Evolutionary conservation across 2,329 filamentous ascomycete genomes (phyloP).

Genomic region (Colletotrichum spinosum): DNA sequence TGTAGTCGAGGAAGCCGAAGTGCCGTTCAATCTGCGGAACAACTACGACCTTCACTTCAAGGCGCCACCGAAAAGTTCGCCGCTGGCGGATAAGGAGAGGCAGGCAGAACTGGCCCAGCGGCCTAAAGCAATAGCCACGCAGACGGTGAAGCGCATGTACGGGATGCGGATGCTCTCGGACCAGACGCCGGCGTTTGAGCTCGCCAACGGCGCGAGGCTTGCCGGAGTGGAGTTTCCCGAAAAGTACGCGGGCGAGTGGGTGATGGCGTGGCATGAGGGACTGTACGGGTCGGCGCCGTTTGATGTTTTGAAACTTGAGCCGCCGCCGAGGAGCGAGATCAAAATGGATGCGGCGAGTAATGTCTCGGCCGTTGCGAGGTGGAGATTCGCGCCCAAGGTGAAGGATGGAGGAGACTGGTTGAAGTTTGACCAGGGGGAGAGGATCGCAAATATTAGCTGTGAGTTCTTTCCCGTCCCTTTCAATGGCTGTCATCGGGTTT

Average conservation of each 20-base stretch:
- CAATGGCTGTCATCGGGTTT: background rate
- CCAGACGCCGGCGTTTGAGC: constrained; percentile 57
- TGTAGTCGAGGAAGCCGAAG: constrained; percentile 57
- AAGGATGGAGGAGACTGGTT: constrained; percentile 60
- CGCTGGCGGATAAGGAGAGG: constrained; percentile 54
- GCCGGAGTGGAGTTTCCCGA: constrained; percentile 63
- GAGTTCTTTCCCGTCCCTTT: constrained; percentile 44
- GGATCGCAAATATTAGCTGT: constrained; percentile 73
- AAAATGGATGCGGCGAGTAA: constrained; percentile 59
- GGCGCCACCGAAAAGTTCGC: constrained; percentile 45
- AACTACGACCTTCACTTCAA: constrained; percentile 66
- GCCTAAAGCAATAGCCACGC: constrained; percentile 58
- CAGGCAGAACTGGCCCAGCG: constrained; percentile 52
- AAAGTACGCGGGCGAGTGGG: constrained; percentile 67
- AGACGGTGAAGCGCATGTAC: constrained; percentile 60
- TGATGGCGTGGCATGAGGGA: constrained; percentile 68
- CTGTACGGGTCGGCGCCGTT: constrained; percentile 61
- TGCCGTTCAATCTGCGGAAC: constrained; percentile 55
- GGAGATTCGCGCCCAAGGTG: constrained; percentile 64
- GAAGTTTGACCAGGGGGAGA: constrained; percentile 74
- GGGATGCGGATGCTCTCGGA: constrained; percentile 60
- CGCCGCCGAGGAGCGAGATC: constrained; percentile 59
- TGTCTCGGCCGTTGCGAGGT: constrained; percentile 61
- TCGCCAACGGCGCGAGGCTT: constrained; percentile 61
- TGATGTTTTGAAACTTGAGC: constrained; percentile 61